phyloP scores from a whole-genome alignment of 352 stramenopile genomes.

The Phytopythium delawarense region DNA sequence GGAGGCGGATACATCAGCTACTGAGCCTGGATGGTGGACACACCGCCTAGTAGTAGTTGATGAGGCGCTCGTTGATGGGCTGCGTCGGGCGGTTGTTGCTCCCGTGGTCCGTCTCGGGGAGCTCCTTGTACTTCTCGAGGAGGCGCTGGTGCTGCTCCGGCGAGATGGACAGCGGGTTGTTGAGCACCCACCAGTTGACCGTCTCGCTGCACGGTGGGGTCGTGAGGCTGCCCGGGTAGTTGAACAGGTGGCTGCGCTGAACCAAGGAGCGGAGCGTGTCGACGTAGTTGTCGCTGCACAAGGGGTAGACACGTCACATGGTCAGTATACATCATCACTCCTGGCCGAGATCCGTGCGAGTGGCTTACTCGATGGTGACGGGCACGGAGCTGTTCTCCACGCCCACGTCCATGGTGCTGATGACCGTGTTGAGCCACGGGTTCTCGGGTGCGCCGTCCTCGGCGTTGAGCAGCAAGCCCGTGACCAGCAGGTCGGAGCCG shows the following conservation, averaged over 20 bases:
- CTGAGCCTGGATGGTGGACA: neutral
- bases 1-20: neutral
- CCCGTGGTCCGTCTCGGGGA: constrained; percentile 27
- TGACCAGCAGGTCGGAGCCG: constrained; percentile 25
- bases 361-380: constrained; percentile 30
- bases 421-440: constrained; percentile 43
- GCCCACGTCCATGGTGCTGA: constrained; percentile 31
- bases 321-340: neutral
- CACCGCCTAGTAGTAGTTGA: constrained; percentile 38
- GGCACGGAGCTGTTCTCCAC: constrained; percentile 14
- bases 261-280: constrained; percentile 49
- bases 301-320: neutral
- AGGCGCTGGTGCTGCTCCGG: constrained; percentile 25
- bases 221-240: constrained; percentile 58
- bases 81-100: constrained; percentile 49
- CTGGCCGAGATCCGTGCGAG: neutral
- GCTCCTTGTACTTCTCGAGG: constrained; percentile 27
- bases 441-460: constrained; percentile 28
- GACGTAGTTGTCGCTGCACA: constrained; percentile 44
- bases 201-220: constrained; percentile 53
- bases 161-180: constrained; percentile 50
- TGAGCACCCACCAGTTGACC: constrained; percentile 60
- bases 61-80: constrained; percentile 39
- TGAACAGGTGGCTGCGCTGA: constrained; percentile 52
- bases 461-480: constrained; percentile 37